Conservation (phyloP, 1,284 basidiomycete genomes). For the Papiliotrema nemorosa region DNA sequence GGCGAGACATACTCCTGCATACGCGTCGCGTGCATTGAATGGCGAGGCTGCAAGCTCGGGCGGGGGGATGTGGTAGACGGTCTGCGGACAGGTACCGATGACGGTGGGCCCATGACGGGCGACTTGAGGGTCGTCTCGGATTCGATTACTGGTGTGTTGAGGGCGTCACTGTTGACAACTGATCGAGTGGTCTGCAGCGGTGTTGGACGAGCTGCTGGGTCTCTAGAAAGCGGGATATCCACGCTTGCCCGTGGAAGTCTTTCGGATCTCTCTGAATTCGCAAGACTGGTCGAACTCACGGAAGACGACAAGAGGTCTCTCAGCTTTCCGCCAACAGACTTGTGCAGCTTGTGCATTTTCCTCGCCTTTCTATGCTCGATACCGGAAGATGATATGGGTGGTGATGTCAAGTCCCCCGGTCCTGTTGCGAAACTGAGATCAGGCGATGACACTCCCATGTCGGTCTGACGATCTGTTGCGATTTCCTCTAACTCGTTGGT, state of each 20-base stretch:
- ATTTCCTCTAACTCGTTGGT: constrained; percentile 33
- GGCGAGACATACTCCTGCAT: constrained; percentile 26
- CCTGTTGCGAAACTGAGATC: not conserved
- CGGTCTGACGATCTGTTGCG: constrained; percentile 10
- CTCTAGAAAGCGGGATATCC: not conserved
- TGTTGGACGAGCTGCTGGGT: not conserved
- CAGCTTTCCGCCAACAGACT: constrained; percentile 36
- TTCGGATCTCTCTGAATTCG: constrained; percentile 4
- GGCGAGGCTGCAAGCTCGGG: constrained; percentile 6
- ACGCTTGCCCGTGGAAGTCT: constrained; percentile 12
- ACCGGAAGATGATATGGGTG: constrained; percentile 14
- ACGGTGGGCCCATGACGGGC: not conserved
- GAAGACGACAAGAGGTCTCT: constrained; percentile 36
- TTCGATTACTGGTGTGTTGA: not conserved
- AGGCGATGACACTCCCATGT: constrained; percentile 2
- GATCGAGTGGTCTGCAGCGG: not conserved
- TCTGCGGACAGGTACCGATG: not conserved
- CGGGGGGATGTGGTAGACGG: not conserved
- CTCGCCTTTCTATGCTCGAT: constrained; percentile 25
- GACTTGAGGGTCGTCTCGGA: not conserved
- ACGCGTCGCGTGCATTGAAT: constrained; percentile 22
- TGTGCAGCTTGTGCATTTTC: constrained; percentile 38
- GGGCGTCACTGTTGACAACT: not conserved
- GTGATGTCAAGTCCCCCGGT: constrained; percentile 1
- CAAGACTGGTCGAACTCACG: constrained; percentile 16